Conservation (phyloP, 495 filamentous ascomycete genomes). For the Lophiostoma macrostomum region DNA sequence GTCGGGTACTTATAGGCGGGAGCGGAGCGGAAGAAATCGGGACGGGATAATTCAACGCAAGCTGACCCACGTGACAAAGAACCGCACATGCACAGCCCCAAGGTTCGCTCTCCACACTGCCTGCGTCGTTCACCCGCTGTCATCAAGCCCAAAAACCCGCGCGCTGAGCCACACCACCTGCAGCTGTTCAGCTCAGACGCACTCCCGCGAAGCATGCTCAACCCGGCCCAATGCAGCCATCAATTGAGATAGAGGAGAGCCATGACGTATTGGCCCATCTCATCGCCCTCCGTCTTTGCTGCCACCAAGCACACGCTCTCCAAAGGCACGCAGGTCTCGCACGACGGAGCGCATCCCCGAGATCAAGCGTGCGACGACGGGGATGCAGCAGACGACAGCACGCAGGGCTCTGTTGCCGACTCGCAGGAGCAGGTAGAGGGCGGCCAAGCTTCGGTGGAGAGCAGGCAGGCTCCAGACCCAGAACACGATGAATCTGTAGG, state of each 20-base stretch:
- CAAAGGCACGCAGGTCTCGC: background rate
- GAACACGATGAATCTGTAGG: background rate
- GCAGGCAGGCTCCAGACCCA: background rate
- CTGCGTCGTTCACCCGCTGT: background rate
- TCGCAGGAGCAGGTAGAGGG: conserved; percentile 3
- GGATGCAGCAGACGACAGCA: background rate
- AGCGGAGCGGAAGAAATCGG: no score
- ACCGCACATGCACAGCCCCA: no score
- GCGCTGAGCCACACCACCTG: conserved; percentile 22
- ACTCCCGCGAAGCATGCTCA: conserved; percentile 17
- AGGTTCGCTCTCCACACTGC: conserved; percentile 1
- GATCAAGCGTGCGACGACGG: background rate
- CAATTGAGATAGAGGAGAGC: conserved; percentile 23
- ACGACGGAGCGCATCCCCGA: conserved; percentile 23
- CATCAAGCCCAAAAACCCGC: no score
- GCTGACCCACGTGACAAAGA: no score
- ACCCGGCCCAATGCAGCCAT: conserved; percentile 31
- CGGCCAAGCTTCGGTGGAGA: background rate
- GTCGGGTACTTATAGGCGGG: no score
- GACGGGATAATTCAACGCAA: no score
- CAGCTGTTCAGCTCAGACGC: conserved; percentile 23
- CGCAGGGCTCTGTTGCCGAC: background rate
- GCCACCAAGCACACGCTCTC: conserved; percentile 34
- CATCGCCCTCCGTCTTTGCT: conserved; percentile 33
- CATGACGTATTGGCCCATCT: conserved; percentile 37